Evolutionary conservation across 495 filamentous ascomycete genomes (phyloP).

Genomic region (Aspergillus panamensis): DNA sequence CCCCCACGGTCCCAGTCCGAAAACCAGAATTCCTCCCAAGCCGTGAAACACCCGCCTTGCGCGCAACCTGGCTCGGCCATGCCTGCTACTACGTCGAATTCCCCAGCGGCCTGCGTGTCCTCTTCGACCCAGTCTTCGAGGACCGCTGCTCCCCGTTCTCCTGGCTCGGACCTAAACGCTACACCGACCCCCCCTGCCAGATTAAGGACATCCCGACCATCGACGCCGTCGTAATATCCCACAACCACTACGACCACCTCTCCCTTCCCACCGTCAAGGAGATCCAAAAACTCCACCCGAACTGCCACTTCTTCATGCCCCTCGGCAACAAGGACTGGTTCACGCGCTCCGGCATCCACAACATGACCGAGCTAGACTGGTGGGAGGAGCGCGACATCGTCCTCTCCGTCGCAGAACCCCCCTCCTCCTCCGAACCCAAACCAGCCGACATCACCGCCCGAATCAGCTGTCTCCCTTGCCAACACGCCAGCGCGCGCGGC

Average conservation of each 20-base stretch:
- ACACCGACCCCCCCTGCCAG: slow-evolving; percentile 72
- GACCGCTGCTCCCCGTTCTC: slow-evolving; percentile 76
- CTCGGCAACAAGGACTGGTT: slow-evolving; percentile 92
- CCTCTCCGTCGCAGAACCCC: slow-evolving; percentile 44
- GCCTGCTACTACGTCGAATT: slow-evolving; percentile 94
- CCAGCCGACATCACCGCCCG: slow-evolving; percentile 60
- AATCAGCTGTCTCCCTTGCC: slow-evolving; percentile 79
- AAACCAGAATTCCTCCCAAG: slow-evolving; percentile 66
- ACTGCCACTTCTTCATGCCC: slow-evolving; percentile 84
- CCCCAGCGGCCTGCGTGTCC: slow-evolving; percentile 77
- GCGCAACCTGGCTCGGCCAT: slow-evolving; percentile 96
- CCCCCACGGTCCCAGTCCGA: slow-evolving; percentile 63
- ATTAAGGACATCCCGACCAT: slow-evolving; percentile 78
- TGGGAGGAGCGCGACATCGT: slow-evolving; percentile 80
- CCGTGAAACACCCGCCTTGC: slow-evolving; percentile 56
- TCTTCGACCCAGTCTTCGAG: slow-evolving; percentile 96
- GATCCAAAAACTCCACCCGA: slow-evolving; percentile 67
- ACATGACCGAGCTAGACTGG: slow-evolving; percentile 91
- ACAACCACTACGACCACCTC: slow-evolving; percentile 94
- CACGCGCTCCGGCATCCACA: slow-evolving; percentile 56
- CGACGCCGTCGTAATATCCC: slow-evolving; percentile 87
- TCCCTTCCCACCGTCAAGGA: slow-evolving; percentile 69
- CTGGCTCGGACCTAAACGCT: slow-evolving; percentile 73
- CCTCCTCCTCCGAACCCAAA: slow-evolving; percentile 25
- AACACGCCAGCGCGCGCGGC: slow-evolving; percentile 72